Evolutionary conservation across 2,329 filamentous ascomycete species (phyloP).

Genomic region (Colletotrichum lupini): DNA sequence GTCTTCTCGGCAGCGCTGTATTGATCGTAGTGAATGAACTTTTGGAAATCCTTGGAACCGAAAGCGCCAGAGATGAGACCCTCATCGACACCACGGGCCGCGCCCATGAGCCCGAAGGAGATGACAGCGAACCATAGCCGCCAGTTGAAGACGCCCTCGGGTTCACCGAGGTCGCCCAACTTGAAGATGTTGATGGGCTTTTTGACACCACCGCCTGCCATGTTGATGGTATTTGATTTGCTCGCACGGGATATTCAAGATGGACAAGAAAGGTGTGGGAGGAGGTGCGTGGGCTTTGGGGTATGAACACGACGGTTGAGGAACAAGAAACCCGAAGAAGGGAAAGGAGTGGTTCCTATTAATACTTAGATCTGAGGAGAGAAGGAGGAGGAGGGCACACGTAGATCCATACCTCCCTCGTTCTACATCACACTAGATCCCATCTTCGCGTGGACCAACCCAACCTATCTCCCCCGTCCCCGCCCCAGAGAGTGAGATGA

Average conservation of each 20-base stretch:
- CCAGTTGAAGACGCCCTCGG: conserved; percentile 80
- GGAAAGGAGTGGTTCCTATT: conserved; percentile 18
- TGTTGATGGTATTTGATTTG: conserved; percentile 5
- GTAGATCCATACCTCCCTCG: background rate
- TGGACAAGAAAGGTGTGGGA: background rate
- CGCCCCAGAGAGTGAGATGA: conserved; percentile 15
- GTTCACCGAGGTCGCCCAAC: conserved; percentile 72
- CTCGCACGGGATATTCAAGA: conserved; percentile 13
- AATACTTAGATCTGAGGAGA: conserved; percentile 13
- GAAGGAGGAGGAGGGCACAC: background rate
- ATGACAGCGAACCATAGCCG: conserved; percentile 81
- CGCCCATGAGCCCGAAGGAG: conserved; percentile 80
- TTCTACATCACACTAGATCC: conserved; percentile 14
- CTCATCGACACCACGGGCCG: conserved; percentile 83
- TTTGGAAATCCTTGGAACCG: conserved; percentile 72
- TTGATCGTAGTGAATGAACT: conserved; percentile 65
- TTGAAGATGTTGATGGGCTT: conserved; percentile 73
- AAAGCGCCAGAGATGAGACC: conserved; percentile 81
- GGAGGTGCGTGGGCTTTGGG: background rate
- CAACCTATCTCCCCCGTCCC: background rate
- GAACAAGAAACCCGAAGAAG: background rate
- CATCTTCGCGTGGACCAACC: background rate
- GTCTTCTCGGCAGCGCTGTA: conserved; percentile 66
- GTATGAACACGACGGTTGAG: conserved; percentile 30
- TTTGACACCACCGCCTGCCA: conserved; percentile 56